These are phyloP conservation scores for Stipa capillata DNA, from an alignment of 176 grass and related monocot species.

Conservation along the genomic window DNA sequence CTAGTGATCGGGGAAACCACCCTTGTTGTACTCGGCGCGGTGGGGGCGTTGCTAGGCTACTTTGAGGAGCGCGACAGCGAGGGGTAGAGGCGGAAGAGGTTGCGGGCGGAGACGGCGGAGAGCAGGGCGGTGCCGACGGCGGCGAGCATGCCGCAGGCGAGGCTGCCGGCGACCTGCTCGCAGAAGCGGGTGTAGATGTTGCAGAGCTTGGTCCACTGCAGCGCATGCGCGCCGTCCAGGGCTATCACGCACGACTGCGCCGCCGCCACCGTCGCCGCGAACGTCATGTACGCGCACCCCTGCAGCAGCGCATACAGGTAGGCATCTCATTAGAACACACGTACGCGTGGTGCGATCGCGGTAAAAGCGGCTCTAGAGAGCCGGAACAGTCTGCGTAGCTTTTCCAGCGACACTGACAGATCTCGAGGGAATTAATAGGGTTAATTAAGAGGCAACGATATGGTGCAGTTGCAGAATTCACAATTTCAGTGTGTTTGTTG, in stretches of 20 bases:
- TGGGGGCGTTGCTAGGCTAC: background rate
- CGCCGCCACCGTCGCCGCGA: conserved; percentile 58
- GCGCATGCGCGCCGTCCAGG: conserved; percentile 23
- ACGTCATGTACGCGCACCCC: conserved; percentile 48
- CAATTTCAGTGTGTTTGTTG: too few relatives aligned
- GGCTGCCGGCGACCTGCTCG: conserved; percentile 62
- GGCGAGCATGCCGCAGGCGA: conserved; percentile 40
- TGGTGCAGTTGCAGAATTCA: too few relatives aligned
- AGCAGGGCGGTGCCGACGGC: conserved; percentile 33
- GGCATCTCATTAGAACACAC: too few relatives aligned
- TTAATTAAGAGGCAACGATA: too few relatives aligned
- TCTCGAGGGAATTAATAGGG: too few relatives aligned
- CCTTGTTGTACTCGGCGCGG: background rate
- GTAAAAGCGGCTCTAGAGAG: too few relatives aligned
- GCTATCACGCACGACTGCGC: conserved; percentile 56
- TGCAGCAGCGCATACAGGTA: too few relatives aligned
- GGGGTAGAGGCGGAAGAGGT: conserved; percentile 60
- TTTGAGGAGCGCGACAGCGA: background rate
- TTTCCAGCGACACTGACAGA: too few relatives aligned
- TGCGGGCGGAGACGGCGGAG: conserved; percentile 66
- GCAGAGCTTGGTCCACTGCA: conserved; percentile 92
- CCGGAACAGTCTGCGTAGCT: too few relatives aligned
- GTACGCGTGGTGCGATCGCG: too few relatives aligned
- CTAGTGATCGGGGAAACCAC: background rate
- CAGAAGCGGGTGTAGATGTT: conserved; percentile 97